Base-by-base conservation (phyloP, 2,329 filamentous ascomycete species). In the Sclerotinia glacialis region DNA sequence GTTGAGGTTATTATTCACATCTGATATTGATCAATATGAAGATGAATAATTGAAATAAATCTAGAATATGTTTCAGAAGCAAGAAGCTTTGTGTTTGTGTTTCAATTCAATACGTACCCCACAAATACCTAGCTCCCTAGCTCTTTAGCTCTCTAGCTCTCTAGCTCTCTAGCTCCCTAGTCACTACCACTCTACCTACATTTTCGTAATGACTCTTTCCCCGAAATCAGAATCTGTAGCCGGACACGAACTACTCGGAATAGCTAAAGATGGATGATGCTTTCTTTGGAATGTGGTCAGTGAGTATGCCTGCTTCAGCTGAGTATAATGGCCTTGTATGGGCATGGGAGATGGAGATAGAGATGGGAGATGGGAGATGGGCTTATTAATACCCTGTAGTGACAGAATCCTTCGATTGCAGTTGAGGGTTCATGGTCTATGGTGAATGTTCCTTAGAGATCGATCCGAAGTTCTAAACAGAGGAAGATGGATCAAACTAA, bases 151-250 rank as follows among this genome's bases (percentile, higher is more conserved):
- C n/a, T n/a, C 47, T 49, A 49, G 46, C 12, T 31, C 14, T 12
- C 26, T 18, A 40, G 37, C 12, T n/a, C n/a, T n/a, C 47, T 49
- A 49, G 46, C 12, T 31, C 14, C 23, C 26, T 18, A 40, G 37
- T 3, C n/a, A n/a, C n/a, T n/a, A n/a, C n/a, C n/a, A n/a, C n/a
- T n/a, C n/a, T n/a, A n/a, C n/a, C n/a, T n/a, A n/a, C n/a, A n/a
- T n/a, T n/a, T n/a, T n/a, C n/a, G n/a, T n/a, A n/a, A n/a, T 59
- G 56, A 59, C 56, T 59, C 56, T 56, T 34, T 34, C 26, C 14
- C 56, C 56, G 56, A 59, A 34, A n/a, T 47, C 40, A 42, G 26
- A 59, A 23, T n/a, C 42, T 46, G 55, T 47, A 56, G 26, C n/a
- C 21, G n/a, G 40, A 47, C 55, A 31, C 26, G 26, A 31, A 46